Evolutionary conservation across 2,329 filamentous ascomycete species (phyloP), one percentile per base, ranked within the genome.

Genomic region (Cladophialophora exuberans): DNA sequence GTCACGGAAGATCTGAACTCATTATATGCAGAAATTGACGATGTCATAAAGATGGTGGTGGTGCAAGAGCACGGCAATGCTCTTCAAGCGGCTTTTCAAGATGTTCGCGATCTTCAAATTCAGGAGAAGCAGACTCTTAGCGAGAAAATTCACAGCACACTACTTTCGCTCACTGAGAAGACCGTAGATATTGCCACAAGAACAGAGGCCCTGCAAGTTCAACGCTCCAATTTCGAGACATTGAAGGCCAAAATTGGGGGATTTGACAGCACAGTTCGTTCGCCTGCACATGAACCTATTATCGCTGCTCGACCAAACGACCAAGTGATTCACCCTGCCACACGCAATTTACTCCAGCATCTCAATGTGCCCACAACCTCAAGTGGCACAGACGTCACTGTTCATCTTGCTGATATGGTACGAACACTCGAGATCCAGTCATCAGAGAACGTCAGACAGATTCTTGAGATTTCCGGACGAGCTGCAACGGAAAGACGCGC

Each of bases 11-110:
- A 63, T 20, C 48, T 64, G 18, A 42, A 41, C 23, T 52, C 59
- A 7, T 48, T 64, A 11, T 61, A 64, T 38, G 11, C 51, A 2
- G 62, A 64, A 25, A 59, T 64, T 22, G 57, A 62, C 25, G 57
- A 63, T 52, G 55, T 64, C 2, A 42, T 59, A 6, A 46, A 54
- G 13, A 63, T 64, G 59, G 23, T 61, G 7, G 50, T 64, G 7
- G 41, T 41, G 9, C 61, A 61, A 13, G 54, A 63, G 17, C 52
- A 63, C 30, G 50, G 48, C 6, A 36, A 47, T 23, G n/a, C 13
- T n/a, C 38, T 62, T 20, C 25, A 44, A 1, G 23, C 39, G 2
- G 36, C 54, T 11, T 17, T 57, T 13, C 28, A 30, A 15, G 20
- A 31, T n/a, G 36, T 63, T 13, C 22, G 48, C 1, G 30, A 20